A percentile compares a stretch with the other conserved stretches of the same genome.
Evolutionary conservation across 73 alveolate species (phyloP).

Genomic region (Tetrahymena thermophila): DNA sequence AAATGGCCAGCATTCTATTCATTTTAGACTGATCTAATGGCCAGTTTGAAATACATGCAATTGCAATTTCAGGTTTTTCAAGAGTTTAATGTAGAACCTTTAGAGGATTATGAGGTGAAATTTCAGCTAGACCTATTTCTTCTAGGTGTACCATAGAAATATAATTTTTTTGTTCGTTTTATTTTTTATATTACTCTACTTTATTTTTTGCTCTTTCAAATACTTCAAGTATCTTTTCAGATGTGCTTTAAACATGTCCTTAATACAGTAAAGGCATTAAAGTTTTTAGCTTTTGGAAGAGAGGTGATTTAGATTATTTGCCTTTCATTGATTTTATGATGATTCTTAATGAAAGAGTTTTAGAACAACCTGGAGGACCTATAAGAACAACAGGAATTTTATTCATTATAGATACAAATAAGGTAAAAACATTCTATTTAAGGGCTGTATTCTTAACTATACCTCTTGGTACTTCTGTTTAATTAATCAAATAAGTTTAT

Average conservation of each 20-base stretch:
- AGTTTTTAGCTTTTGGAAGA: conserved; percentile 46
- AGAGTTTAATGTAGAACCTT: conserved; percentile 49
- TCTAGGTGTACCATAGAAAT: conserved; percentile 40
- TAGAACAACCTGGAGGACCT: conserved; percentile 77
- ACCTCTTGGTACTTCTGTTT: conserved; percentile 47
- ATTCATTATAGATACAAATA: conserved; percentile 51
- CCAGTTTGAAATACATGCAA: conserved; percentile 62
- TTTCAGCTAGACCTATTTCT: conserved; percentile 60
- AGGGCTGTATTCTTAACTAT: conserved; percentile 58
- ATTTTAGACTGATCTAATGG: conserved; percentile 54
- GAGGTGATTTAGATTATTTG: conserved; percentile 28
- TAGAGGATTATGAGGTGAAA: conserved; percentile 53
- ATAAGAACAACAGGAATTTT: conserved; percentile 62
- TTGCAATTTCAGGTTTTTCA: conserved; percentile 40
- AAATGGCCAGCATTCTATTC: conserved; percentile 27
- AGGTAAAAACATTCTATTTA: conserved; percentile 50
- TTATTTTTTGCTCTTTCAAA: conserved; percentile 51
- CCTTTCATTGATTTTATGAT: conserved; percentile 55
- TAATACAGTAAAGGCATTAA: conserved; percentile 39
- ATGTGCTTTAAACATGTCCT: conserved; percentile 62
- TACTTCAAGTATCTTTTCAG: conserved; percentile 57
- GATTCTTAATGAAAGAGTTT: conserved; percentile 56
- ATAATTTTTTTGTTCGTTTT: conserved; percentile 21
- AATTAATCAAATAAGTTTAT: conserved; percentile 23
- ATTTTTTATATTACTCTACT: not conserved